phyloP scores from a whole-genome alignment of 2,329 filamentous ascomycete genomes.

The Bipolaris zeicola region DNA sequence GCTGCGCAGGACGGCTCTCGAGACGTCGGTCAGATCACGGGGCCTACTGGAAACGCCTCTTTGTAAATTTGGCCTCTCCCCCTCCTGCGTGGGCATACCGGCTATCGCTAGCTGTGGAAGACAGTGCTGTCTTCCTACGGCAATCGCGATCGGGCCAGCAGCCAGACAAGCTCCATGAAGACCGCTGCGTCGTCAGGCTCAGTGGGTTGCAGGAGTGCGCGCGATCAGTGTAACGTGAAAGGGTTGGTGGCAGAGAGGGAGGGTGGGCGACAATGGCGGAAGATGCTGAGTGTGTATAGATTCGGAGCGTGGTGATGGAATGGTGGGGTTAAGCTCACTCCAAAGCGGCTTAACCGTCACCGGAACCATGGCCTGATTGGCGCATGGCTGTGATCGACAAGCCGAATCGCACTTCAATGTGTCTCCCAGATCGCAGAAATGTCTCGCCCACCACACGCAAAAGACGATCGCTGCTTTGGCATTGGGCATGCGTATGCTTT shows the following conservation, averaged over 20 bases:
- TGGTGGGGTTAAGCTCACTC: slow-evolving; percentile 44
- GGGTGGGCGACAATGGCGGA: slow-evolving; percentile 37
- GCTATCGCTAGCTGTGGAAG: slow-evolving; percentile 57
- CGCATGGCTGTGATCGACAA: slow-evolving; percentile 26
- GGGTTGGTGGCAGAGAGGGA: slow-evolving; percentile 13
- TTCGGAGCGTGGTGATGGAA: slow-evolving; percentile 39
- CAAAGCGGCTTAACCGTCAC: slow-evolving; percentile 27
- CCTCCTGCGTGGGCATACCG: slow-evolving; percentile 50
- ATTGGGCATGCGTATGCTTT: neutral
- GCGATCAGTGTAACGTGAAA: slow-evolving; percentile 15
- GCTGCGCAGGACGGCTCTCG: slow-evolving; percentile 43
- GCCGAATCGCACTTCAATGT: slow-evolving; percentile 18
- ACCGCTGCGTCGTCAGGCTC: slow-evolving; percentile 31
- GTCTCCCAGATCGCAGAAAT: slow-evolving; percentile 18
- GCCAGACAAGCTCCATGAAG: slow-evolving; percentile 62
- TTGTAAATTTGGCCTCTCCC: slow-evolving; percentile 28
- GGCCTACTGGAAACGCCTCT: slow-evolving; percentile 34
- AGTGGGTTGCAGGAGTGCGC: slow-evolving; percentile 19
- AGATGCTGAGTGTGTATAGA: slow-evolving; percentile 22
- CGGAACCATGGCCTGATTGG: slow-evolving; percentile 29
- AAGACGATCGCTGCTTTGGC: neutral
- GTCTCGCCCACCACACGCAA: slow-evolving; percentile 13
- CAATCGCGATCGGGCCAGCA: slow-evolving; percentile 63
- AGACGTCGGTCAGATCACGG: slow-evolving; percentile 48
- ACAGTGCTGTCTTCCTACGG: slow-evolving; percentile 62